phyloP scores from a whole-genome alignment of 129 eudicot species.

The Pulicaria dysenterica region DNA sequence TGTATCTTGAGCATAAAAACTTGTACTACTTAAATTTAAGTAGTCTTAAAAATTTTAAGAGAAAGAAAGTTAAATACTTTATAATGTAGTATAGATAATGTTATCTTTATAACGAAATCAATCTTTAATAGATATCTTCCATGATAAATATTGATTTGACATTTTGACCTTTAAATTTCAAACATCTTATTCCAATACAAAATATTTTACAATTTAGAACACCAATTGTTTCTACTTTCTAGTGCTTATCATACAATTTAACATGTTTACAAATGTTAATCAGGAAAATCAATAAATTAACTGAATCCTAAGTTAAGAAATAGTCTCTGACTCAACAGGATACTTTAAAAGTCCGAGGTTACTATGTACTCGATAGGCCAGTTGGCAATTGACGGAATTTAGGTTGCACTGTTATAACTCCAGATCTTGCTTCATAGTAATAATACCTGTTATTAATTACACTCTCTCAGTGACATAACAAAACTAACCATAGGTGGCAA shows the following conservation, averaged over 20 bases:
- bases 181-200: slow-evolving; percentile 10
- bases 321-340: neutral
- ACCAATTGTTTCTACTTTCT: slow-evolving; percentile 5
- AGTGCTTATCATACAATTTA: slow-evolving; percentile 18
- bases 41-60: too few species aligned
- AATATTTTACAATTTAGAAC: slow-evolving; percentile 17
- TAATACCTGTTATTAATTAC: slow-evolving; percentile 65
- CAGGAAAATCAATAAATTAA: neutral
- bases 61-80: too few species aligned
- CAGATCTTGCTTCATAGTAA: slow-evolving; percentile 63
- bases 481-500: too few species aligned
- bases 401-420: slow-evolving; percentile 71
- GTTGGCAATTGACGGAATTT: slow-evolving; percentile 53
- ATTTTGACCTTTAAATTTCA: neutral
- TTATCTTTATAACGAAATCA: too few species aligned
- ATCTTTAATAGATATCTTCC: too few species aligned
- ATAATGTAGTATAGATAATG: too few species aligned
- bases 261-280: slow-evolving; percentile 9
- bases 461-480: slow-evolving; percentile 12
- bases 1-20: too few species aligned
- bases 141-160: slow-evolving; percentile 1
- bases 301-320: neutral
- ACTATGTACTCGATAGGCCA: slow-evolving; percentile 15
- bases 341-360: neutral
- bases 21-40: too few species aligned